Conservation (phyloP, 2,329 filamentous ascomycete genomes). For the Penicillium freii region DNA sequence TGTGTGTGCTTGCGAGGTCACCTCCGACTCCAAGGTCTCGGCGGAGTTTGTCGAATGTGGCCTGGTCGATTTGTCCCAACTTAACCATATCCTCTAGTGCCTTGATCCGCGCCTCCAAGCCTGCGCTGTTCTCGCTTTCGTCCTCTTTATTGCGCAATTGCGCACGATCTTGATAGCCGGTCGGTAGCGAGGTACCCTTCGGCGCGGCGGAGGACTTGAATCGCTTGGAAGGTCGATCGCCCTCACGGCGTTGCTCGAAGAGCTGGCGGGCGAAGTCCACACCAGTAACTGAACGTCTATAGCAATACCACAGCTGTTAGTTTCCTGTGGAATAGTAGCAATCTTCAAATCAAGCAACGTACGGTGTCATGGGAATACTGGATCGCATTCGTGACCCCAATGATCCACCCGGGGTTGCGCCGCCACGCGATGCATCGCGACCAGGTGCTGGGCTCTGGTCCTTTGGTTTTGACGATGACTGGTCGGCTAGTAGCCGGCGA, state of each 20-base stretch:
- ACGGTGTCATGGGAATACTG: slow-evolving; percentile 94
- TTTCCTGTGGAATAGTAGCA: not conserved
- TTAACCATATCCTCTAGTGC: slow-evolving; percentile 80
- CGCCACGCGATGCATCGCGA: slow-evolving; percentile 35
- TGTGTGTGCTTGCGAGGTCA: slow-evolving; percentile 74
- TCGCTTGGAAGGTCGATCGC: slow-evolving; percentile 62
- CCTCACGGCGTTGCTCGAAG: slow-evolving; percentile 65
- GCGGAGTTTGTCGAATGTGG: slow-evolving; percentile 71
- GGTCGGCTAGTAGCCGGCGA: slow-evolving; percentile 69
- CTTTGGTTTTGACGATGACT: slow-evolving; percentile 29
- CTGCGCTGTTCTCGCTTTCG: slow-evolving; percentile 52
- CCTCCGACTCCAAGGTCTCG: slow-evolving; percentile 75
- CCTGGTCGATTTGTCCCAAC: slow-evolving; percentile 76
- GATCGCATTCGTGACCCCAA: slow-evolving; percentile 76
- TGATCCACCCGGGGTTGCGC: slow-evolving; percentile 51
- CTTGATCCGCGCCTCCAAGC: slow-evolving; percentile 65
- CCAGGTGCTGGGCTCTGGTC: slow-evolving; percentile 13
- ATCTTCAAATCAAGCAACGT: slow-evolving; percentile 37
- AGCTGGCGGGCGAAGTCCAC: slow-evolving; percentile 81
- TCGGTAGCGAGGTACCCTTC: slow-evolving; percentile 74
- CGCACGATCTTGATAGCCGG: slow-evolving; percentile 82
- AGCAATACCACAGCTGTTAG: slow-evolving; percentile 1
- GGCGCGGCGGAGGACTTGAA: slow-evolving; percentile 73
- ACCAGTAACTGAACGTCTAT: slow-evolving; percentile 64
- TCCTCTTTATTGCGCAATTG: slow-evolving; percentile 58